These are phyloP conservation scores for Neurospora intermedia DNA, from an alignment of 495 filamentous ascomycete genomes.

Conservation along the genomic window DNA sequence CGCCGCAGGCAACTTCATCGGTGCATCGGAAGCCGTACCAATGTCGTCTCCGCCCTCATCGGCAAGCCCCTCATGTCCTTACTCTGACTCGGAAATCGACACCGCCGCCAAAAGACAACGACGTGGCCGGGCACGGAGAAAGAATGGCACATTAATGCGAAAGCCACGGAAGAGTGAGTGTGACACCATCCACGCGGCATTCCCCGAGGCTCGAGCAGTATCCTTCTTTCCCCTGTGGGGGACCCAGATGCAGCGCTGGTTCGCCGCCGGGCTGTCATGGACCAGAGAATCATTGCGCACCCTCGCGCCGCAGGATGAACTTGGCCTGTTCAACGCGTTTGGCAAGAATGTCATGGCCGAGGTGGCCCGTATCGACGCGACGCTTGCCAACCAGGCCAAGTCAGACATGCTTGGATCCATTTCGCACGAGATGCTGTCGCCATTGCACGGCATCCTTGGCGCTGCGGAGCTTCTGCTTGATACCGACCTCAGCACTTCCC, in stretches of 20 bases:
- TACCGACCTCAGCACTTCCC: conserved; percentile 39
- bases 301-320: conserved; percentile 33
- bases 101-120: not conserved
- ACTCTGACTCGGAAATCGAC: not conserved
- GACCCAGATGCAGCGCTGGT: conserved; percentile 57
- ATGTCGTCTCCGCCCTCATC: not conserved
- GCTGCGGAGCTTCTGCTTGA: conserved; percentile 60
- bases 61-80: not conserved
- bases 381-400: conserved; percentile 41
- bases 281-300: conserved; percentile 35
- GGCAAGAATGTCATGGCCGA: conserved; percentile 51
- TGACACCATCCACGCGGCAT: conserved; percentile 11
- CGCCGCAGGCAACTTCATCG: conserved; percentile 19
- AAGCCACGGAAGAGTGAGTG: conserved; percentile 5
- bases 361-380: conserved; percentile 39
- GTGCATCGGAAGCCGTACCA: not conserved
- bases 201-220: conserved; percentile 44
- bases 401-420: conserved; percentile 62
- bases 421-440: conserved; percentile 69
- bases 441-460: conserved; percentile 65
- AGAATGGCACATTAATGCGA: not conserved
- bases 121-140: not conserved
- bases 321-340: conserved; percentile 41
- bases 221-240: conserved; percentile 61
- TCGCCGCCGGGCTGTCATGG: conserved; percentile 57